Base-by-base conservation (phyloP, 306 rosid genomes). In the Hippophae gyantsensis region DNA sequence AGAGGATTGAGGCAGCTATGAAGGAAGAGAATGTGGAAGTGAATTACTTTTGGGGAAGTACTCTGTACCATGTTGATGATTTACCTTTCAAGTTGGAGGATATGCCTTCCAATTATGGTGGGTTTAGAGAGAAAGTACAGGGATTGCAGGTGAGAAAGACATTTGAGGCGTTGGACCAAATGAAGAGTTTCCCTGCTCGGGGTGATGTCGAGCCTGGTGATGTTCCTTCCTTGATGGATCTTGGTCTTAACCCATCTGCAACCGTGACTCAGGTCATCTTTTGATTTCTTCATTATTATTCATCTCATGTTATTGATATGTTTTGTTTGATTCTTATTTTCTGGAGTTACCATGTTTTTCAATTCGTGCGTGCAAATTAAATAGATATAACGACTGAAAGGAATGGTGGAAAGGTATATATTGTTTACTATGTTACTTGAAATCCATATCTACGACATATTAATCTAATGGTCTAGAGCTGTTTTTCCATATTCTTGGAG, bases 11-110 rank as follows among this genome's bases (percentile, higher is more conserved):
- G 74, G 61, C 72, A 6, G 83, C 81, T 12, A 75, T 88, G 96
- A 88, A 83, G 49, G 89, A 92, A 40, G 97, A 89, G 79, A 84
- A 78, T 71, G 81, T 89, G 59, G 97, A 93, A 66, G 70, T 93
- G 6, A 88, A 88, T 83, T 88, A 81, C 77, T 86, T 80, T 41
- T 88, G 99, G 99, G 99, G 99, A 5, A 88, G 97, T 50, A 93
- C 99, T 43, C 61, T 93, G 83, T 86, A 74, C 57, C 99, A 93
- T 55, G 42, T 70, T 44, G 97, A 93, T 12, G 99, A 93, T 72
- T 81, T 93, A 74, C 95, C 97, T 11, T 88, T 88, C 48, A 62
- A 79, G 12, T 50, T 93, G 77, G 99, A 86, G 77, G 94, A 86
- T 10, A 88, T 88, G 95, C 99, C 97, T 5, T 65, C 95, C 1